Conservation (phyloP, 164 flowering plant genomes). For the Saururus chinensis region DNA sequence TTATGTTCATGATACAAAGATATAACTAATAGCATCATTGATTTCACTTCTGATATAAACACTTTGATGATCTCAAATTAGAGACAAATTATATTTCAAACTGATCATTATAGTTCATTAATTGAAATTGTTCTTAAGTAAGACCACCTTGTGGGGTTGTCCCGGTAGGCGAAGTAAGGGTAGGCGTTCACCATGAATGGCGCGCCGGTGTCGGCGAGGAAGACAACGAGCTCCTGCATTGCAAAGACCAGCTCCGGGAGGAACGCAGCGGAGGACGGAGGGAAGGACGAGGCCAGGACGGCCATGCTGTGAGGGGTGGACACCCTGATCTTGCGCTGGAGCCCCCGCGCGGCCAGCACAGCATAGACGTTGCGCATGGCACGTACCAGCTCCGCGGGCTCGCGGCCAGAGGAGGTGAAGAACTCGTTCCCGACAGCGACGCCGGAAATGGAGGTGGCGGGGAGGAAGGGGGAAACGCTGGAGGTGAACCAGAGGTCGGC, state of each 20-base stretch:
- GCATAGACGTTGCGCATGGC: constrained; percentile 56
- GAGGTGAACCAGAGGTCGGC: constrained; percentile 47
- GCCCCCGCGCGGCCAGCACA: constrained; percentile 24
- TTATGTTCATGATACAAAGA: no score
- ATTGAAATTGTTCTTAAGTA: background rate
- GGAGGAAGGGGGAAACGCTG: constrained; percentile 45
- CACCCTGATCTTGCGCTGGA: constrained; percentile 49
- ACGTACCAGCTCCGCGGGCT: constrained; percentile 20
- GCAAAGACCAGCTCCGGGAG: constrained; percentile 16
- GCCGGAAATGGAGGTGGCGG: constrained; percentile 45
- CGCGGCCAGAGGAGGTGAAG: constrained; percentile 16
- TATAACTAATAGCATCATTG: no score
- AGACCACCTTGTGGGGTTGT: constrained; percentile 21
- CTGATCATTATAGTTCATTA: no score
- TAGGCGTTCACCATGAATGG: constrained; percentile 68
- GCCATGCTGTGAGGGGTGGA: constrained; percentile 60
- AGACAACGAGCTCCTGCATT: constrained; percentile 32
- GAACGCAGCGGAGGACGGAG: constrained; percentile 50
- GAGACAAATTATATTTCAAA: background rate
- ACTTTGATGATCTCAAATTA: background rate
- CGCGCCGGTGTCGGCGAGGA: constrained; percentile 37
- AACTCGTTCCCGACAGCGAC: constrained; percentile 62
- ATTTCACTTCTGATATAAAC: no score
- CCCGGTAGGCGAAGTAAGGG: constrained; percentile 61
- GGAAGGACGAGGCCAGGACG: constrained; percentile 47